Percentiles rank a stretch among this genome's conserved stretches.
phyloP scores from a whole-genome alignment of 345 rosid species.

The Microcos paniculata region DNA sequence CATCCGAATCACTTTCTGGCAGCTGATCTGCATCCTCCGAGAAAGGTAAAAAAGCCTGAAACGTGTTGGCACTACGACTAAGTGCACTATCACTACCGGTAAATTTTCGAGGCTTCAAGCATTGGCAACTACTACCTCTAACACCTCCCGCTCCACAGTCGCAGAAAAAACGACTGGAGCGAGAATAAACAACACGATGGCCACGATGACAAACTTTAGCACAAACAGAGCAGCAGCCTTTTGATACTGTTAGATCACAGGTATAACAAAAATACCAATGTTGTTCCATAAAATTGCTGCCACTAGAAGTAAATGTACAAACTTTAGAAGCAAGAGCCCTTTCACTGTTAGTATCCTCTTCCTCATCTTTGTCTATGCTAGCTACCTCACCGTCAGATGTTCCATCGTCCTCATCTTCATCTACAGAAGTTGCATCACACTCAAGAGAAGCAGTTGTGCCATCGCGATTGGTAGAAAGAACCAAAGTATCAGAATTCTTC shows the following conservation, averaged over 20 bases:
- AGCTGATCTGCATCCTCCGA: conserved; percentile 81
- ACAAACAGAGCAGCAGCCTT: conserved; percentile 98
- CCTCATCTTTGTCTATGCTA: conserved; percentile 96
- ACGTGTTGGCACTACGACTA: conserved; percentile 50
- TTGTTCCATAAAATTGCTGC: conserved; percentile 98
- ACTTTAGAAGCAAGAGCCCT: conserved; percentile 89
- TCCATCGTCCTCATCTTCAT: conserved; percentile 99
- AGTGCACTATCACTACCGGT: conserved; percentile 60
- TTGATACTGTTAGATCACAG: conserved; percentile 94
- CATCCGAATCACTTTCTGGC: conserved; percentile 86
- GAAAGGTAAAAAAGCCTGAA: conserved; percentile 74
- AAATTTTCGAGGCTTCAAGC: conserved; percentile 94
- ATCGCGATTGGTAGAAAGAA: conserved; percentile 71
- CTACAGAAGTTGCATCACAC: conserved; percentile 92
- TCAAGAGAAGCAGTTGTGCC: conserved; percentile 71
- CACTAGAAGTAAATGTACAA: conserved; percentile 97
- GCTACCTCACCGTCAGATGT: conserved; percentile 99
- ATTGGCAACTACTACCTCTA: conserved; percentile 93
- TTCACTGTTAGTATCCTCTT: conserved; percentile 87
- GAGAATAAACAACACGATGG: conserved; percentile 98
- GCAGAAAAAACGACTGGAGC: conserved; percentile 93
- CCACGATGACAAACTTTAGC: conserved; percentile 99
- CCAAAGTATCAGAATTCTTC: conserved; percentile 65
- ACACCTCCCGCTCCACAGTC: conserved; percentile 99
- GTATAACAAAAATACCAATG: conserved; percentile 99